Percentiles rank a stretch among this genome's conserved stretches.
phyloP scores from a whole-genome alignment of 768 basidiomycete species.

The Leucosporidium scottii region DNA sequence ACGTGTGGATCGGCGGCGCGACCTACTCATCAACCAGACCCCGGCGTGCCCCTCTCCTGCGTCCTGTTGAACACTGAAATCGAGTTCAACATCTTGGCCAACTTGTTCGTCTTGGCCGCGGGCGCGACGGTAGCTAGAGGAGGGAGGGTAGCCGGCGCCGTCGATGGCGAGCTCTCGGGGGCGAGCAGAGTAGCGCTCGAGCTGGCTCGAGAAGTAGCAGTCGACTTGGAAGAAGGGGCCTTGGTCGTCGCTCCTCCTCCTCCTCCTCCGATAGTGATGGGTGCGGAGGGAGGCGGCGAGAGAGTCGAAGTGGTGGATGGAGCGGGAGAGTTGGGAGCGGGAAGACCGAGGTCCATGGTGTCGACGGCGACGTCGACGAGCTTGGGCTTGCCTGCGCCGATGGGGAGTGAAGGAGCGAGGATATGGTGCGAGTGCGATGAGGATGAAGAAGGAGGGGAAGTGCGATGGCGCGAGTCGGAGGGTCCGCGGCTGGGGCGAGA shows the following conservation, averaged over 20 bases:
- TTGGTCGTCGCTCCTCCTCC: neutral
- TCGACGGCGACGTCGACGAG: slow-evolving; percentile 27
- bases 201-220: neutral
- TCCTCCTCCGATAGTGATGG: neutral
- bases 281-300: neutral
- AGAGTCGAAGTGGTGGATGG: neutral
- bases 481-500: neutral
- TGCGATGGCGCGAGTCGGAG: slow-evolving; percentile 7
- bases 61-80: slow-evolving; percentile 26
- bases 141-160: too few species aligned
- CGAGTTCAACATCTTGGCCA: slow-evolving; percentile 26
- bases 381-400: slow-evolving; percentile 6
- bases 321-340: slow-evolving; percentile 6
- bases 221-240: too few species aligned
- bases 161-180: neutral
- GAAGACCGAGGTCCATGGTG: slow-evolving; percentile 21
- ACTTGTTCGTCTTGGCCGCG: slow-evolving; percentile 17
- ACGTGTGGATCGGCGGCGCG: too few species aligned
- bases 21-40: neutral
- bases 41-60: slow-evolving; percentile 2
- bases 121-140: neutral
- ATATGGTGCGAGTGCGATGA: neutral
- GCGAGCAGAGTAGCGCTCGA: neutral
- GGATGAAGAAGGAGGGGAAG: neutral
- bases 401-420: neutral